Evolutionary conservation across 352 stramenopile species (phyloP), one percentile per base, ranked within the genome.

Genomic region (Phytophthora citricola): DNA sequence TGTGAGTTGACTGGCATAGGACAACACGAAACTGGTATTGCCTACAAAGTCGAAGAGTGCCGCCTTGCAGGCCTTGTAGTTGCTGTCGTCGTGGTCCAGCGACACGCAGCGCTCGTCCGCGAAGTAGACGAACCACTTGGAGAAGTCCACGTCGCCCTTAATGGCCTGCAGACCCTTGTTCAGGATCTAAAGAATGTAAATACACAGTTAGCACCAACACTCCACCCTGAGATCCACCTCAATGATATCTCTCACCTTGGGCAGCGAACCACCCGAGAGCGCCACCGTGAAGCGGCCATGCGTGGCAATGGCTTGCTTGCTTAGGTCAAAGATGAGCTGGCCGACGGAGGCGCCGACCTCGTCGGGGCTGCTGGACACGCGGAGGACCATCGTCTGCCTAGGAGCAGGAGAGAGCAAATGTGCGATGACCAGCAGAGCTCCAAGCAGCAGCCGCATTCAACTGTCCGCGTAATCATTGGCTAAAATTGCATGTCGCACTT

Each of bases 91-190:
- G 79, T 98, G 60, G 54, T 97, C 85, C 20, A 95, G 75, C 8
- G 89, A 73, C 29, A 99, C 98, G 63, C 93, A 99, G 63, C 97
- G 92, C 78, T 99, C 98, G 75, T 99, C 97, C 2, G 97, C 96
- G 67, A 99, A 98, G 71, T 98, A 96, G n/a, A 99, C 90, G 60
- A 98, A 92, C 94, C 97, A 99, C 64, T 98, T 98, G 47, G 89
- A 84, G 73, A 97, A 99, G 58, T 99, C 89, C 27, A 98, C 74
- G 58, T 85, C 80, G 38, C 79, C 73, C 44, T 93, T 84, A 49
- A 97, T 86, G 40, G 73, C 61, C 11, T 76, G 52, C n/a, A 97
- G 71, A 4, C 85, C 82, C 65, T 93, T 93, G 72, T 92, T 90
- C 31, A 95, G 58, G 57, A 93, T 94, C 85, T 94, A 64, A 8